Conservation (phyloP, 345 rosid species). For the Populus tremula region DNA sequence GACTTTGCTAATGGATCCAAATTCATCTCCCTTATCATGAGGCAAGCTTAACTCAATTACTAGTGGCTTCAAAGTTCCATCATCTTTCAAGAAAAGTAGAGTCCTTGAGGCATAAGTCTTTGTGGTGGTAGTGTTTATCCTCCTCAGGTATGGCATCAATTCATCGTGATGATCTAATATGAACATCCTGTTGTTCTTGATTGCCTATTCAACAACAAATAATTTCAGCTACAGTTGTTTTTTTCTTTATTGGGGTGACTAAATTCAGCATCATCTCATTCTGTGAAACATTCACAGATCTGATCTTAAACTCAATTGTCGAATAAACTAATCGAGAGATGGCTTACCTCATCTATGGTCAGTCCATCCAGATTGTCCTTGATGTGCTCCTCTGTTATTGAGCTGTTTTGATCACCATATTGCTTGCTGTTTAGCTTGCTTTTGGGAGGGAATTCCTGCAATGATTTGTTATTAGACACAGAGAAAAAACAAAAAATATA, state of each 20-base stretch:
- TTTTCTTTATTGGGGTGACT: background rate
- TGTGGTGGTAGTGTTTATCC: constrained; percentile 55
- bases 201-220: constrained; percentile 39
- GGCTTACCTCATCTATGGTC: constrained; percentile 21
- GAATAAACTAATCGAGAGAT: too few species aligned
- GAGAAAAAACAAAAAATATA: background rate
- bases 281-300: background rate
- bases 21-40: constrained; percentile 53
- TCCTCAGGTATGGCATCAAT: constrained; percentile 61
- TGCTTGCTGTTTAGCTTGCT: constrained; percentile 21
- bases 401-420: constrained; percentile 32
- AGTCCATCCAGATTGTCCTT: constrained; percentile 23
- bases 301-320: background rate
- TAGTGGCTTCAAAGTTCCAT: constrained; percentile 74
- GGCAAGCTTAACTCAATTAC: constrained; percentile 77
- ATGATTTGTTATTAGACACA: background rate
- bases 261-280: background rate
- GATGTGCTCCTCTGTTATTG: constrained; percentile 27
- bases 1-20: constrained; percentile 61
- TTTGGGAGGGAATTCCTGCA: constrained; percentile 36
- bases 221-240: background rate
- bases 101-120: constrained; percentile 76
- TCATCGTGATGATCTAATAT: constrained; percentile 74
- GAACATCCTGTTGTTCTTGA: constrained; percentile 51
- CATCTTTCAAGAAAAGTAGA: constrained; percentile 59